Conservation (phyloP, 2,329 filamentous ascomycete species). For the Penicillium sp. region DNA sequence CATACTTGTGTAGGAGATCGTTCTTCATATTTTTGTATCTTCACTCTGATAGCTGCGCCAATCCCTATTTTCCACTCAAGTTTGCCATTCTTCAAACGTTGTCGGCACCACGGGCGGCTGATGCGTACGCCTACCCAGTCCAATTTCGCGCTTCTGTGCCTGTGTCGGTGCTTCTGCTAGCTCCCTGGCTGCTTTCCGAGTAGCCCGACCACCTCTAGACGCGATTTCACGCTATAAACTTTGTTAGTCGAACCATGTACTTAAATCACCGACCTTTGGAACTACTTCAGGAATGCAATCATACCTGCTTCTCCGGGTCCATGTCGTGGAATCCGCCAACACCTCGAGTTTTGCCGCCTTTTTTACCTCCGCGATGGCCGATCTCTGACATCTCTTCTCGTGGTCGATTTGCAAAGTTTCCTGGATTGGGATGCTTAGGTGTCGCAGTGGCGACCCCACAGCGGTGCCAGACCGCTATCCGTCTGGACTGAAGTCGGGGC, state of each 20-base stretch:
- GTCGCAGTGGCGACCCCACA: conserved; percentile 26
- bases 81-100: conserved; percentile 32
- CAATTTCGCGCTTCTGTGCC: conserved; percentile 7
- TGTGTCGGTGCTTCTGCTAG: conserved; percentile 18
- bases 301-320: conserved; percentile 40
- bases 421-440: conserved; percentile 37
- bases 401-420: conserved; percentile 45
- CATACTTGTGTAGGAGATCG: neutral
- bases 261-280: neutral
- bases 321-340: conserved; percentile 38
- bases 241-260: neutral
- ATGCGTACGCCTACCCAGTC: conserved; percentile 11
- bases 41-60: neutral
- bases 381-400: conserved; percentile 35
- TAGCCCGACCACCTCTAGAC: conserved; percentile 35
- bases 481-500: conserved; percentile 9
- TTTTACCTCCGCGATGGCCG: conserved; percentile 35
- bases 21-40: neutral
- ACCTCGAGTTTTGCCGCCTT: conserved; percentile 36
- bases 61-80: neutral
- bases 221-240: conserved; percentile 32
- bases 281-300: neutral
- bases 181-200: conserved; percentile 20
- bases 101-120: conserved; percentile 31
- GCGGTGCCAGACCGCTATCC: conserved; percentile 15